Percentiles rank a stretch among this genome's conserved stretches.
These are phyloP conservation scores for Pulveroboletus sp. DNA, from an alignment of 1,284 basidiomycete genomes.

Conservation along the genomic window DNA sequence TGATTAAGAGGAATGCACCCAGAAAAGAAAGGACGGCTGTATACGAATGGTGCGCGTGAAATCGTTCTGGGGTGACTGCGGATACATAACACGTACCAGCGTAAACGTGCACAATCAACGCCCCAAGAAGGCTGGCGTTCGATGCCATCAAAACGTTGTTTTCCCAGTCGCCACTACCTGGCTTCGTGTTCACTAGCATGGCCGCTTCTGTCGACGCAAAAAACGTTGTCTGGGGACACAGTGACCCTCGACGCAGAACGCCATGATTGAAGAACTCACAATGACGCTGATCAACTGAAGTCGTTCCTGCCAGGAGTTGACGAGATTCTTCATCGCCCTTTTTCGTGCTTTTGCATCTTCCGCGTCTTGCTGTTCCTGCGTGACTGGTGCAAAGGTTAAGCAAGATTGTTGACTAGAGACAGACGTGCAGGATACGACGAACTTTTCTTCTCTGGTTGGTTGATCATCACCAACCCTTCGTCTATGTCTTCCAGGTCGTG, in stretches of 20 bases:
- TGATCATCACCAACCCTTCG: constrained; percentile 11
- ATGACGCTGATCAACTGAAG: constrained; percentile 59
- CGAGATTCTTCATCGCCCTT: constrained; percentile 49
- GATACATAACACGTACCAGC: constrained; percentile 43
- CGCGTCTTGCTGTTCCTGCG: constrained; percentile 49
- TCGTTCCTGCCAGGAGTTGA: constrained; percentile 60
- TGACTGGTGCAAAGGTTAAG: constrained; percentile 34
- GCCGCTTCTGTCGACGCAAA: constrained; percentile 60
- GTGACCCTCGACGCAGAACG: neutral
- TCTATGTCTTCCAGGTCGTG: constrained; percentile 11
- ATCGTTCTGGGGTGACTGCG: neutral
- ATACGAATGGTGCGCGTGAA: neutral
- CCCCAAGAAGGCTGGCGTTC: constrained; percentile 50
- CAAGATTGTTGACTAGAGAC: neutral
- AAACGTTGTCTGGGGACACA: constrained; percentile 52
- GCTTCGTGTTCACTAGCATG: constrained; percentile 47
- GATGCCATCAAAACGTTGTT: constrained; percentile 37
- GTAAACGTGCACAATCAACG: constrained; percentile 54
- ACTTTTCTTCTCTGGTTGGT: constrained; percentile 25
- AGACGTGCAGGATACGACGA: neutral
- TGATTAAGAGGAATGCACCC: constrained; percentile 57
- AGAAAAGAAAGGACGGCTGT: constrained; percentile 58
- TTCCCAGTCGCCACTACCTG: constrained; percentile 8
- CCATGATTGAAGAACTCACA: constrained; percentile 37
- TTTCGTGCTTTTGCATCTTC: constrained; percentile 46